Evolutionary conservation across 345 rosid species (phyloP), one percentile per base, ranked within the genome.

Genomic region (Laguncularia racemosa): DNA sequence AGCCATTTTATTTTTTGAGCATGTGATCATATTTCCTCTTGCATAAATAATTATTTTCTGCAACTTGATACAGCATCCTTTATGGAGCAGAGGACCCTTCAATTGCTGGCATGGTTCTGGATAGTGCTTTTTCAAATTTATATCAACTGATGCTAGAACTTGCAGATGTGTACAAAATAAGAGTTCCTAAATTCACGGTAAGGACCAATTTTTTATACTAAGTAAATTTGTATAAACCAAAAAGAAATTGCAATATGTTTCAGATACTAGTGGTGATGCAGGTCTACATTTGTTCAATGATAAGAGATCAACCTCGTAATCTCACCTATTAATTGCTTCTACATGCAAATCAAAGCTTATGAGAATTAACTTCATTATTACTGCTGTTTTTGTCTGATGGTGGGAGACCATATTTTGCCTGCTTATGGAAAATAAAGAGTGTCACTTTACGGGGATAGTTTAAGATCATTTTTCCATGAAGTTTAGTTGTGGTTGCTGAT

Each of bases 101-200:
- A 45, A 81, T 89, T 13, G 95, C 97, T 71, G 99, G 97, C 73
- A 89, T 89, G 85, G 97, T 93, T 73, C 79, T 93, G 68, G 97
- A 93, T 69, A 89, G 99, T 71, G 96, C 97, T 61, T 93, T 93
- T 71, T 87, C 97, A 57, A 87, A 85, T 80, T 80, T 93, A 70
- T 89, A 84, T 78, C 90, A 85, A 78, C 83, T 93, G 56, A 93
- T 93, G 99, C 78, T 93, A 95, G 99, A 93, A 67, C 90, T 93
- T 48, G 99, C 86, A 53, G 97, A 87, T 63, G 84, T 85, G 38
- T 89, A 87, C 84, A 89, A 85, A 77, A 83, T 93, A 63, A 83
- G 95, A 55, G 85, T 89, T 56, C 97, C 99, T 12, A 93, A 87
- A 69, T 93, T 93, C 76, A 93, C 99, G 1, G 97, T 93, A 77